These are phyloP conservation scores for Alternaria gaisen DNA, from an alignment of 2,329 filamentous ascomycete species.

Conservation along the genomic window DNA sequence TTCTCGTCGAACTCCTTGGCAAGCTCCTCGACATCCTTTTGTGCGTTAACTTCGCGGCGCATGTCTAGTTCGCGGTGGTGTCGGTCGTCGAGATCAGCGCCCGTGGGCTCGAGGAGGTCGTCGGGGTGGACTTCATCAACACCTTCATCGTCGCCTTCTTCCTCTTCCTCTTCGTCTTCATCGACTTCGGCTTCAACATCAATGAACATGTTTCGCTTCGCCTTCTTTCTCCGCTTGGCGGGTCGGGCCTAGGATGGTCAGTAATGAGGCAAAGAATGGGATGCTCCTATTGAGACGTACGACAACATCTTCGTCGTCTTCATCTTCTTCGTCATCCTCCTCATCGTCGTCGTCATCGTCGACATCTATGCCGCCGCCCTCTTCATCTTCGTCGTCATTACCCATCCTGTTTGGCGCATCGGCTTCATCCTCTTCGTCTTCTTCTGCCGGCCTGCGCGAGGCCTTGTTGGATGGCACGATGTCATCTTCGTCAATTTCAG, in stretches of 20 bases:
- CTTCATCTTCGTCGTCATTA: conserved; percentile 58
- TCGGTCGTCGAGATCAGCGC: conserved; percentile 85
- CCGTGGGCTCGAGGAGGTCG: conserved; percentile 80
- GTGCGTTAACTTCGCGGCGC: conserved; percentile 84
- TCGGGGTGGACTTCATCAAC: conserved; percentile 91
- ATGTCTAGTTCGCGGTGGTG: conserved; percentile 94
- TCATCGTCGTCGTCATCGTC: conserved; percentile 67
- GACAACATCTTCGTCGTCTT: conserved; percentile 64
- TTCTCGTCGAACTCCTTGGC: conserved; percentile 82
- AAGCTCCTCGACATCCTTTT: conserved; percentile 92
- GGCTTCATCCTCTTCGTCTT: conserved; percentile 50
- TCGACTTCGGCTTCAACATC: conserved; percentile 99
- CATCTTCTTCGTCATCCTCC: conserved; percentile 68
- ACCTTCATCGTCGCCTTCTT: conserved; percentile 82
- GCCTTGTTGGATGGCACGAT: conserved; percentile 27
- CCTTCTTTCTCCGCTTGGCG: conserved; percentile 79
- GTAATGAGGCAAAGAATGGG: conserved; percentile 12
- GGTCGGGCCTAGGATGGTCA: conserved; percentile 67
- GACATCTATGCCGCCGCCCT: conserved; percentile 62
- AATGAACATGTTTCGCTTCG: conserved; percentile 84
- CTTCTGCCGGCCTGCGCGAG: conserved; percentile 43
- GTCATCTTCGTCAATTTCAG: conserved; percentile 72
- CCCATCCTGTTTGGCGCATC: conserved; percentile 46
- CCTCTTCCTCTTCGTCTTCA: conserved; percentile 83
- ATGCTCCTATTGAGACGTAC: conserved; percentile 22